Evolutionary conservation across 257 asterid species (phyloP), one percentile per base, ranked within the genome.

Genomic region (Vinca minor): DNA sequence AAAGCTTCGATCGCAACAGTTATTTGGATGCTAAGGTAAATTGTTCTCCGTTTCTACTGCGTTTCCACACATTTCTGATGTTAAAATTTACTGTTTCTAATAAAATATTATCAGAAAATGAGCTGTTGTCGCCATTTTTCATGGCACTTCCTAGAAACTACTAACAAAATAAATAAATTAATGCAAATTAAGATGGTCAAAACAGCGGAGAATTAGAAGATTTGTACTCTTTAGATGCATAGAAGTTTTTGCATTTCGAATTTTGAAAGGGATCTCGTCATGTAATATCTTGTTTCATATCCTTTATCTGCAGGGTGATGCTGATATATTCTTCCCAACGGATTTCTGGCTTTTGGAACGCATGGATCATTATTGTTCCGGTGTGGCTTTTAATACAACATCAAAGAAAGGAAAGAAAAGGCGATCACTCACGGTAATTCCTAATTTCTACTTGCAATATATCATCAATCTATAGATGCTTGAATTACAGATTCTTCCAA

Each of bases 321-420:
- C 98, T 41, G 96, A 89, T 74, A 89, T 93, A 77, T 93, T 93
- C 80, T 93, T 93, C 61, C 96, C 98, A 9, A 93, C 97, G n/a
- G 94, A 93, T 69, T 93, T 93, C 82, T 85, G 78, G 85, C 88
- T 93, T 69, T 76, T 93, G 73, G 97, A 92, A 80, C 75, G 73
- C 34, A 81, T 92, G 46, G 98, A 92, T 71, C 98, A 92, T 73
- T 75, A 82, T 72, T 89, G 97, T 72, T 89, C 97, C 38, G 96
- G 94, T 72, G 42, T 82, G 87, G 85, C 62, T 78, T 73, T 82
- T 78, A n/a, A n/a, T n/a, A 69, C 82, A 49, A 66, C 86, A 46
- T 61, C 79, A 36, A 86, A 82, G 77, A 76, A 72, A 72, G 96
- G 96, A 76, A 92, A 83, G 83, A 92, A 87, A 83, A 82, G 98